These are phyloP conservation scores for Pestalotiopsis sp. DNA, from an alignment of 2,329 filamentous ascomycete genomes.

Conservation along the genomic window DNA sequence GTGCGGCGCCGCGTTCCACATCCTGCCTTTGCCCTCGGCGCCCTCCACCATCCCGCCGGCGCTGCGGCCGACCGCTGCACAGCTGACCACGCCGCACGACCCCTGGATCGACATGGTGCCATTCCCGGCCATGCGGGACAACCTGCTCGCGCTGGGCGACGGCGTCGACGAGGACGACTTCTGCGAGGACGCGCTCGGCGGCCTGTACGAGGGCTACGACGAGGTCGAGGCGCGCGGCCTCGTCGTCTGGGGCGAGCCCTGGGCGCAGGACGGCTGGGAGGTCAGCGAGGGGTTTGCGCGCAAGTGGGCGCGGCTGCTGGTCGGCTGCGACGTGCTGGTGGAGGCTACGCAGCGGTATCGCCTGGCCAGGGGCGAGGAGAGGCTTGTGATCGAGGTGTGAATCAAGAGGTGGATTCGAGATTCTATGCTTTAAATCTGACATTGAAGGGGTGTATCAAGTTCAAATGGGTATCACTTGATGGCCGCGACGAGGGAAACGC, in stretches of 20 bases:
- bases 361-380: conserved; percentile 32
- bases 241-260: conserved; percentile 39
- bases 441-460: too few relatives aligned
- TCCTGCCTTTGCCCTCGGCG: conserved; percentile 17
- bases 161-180: conserved; percentile 28
- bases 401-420: too few relatives aligned
- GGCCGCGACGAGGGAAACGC: too few relatives aligned
- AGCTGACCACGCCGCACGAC: conserved; percentile 25
- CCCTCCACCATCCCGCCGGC: conserved; percentile 21
- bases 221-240: conserved; percentile 28
- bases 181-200: conserved; percentile 29
- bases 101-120: conserved; percentile 31
- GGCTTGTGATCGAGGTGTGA: conserved; percentile 19
- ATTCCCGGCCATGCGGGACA: conserved; percentile 28
- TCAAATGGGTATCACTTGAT: too few relatives aligned
- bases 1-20: conserved; percentile 22
- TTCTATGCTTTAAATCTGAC: too few relatives aligned
- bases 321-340: conserved; percentile 32
- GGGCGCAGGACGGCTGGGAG: conserved; percentile 39
- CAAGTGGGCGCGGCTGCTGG: conserved; percentile 37
- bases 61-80: conserved; percentile 27
- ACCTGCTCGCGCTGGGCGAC: conserved; percentile 23
- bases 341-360: conserved; percentile 37
- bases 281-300: conserved; percentile 34
- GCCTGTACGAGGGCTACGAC: conserved; percentile 29